Evolutionary conservation across 1,139 yeast species (phyloP).

Genomic region (Kazachstania sp.): DNA sequence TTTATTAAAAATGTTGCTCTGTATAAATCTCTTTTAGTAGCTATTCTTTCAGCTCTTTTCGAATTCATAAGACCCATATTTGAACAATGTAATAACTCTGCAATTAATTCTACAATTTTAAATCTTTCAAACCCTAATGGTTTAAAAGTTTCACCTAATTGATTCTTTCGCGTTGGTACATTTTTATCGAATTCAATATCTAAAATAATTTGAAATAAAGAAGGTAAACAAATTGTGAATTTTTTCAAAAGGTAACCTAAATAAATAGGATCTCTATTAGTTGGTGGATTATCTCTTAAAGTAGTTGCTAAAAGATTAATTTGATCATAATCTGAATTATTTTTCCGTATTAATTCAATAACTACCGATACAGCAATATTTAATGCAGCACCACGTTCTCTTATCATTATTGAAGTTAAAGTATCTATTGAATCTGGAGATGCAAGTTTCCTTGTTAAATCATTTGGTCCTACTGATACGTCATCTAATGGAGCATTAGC

Average conservation of each 20-base stretch:
- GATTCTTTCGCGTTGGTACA: conserved; percentile 18
- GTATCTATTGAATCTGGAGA: conserved; percentile 53
- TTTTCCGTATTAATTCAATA: conserved; percentile 88
- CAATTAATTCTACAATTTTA: conserved; percentile 88
- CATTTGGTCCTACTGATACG: conserved; percentile 92
- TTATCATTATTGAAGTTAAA: conserved; percentile 66
- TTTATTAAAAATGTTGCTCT: conserved; percentile 31
- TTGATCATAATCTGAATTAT: conserved; percentile 90
- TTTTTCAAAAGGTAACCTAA: conserved; percentile 32
- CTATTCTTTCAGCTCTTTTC: conserved; percentile 71
- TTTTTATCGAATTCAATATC: conserved; percentile 15
- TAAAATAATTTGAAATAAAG: conserved; percentile 39
- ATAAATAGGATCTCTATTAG: conserved; percentile 73
- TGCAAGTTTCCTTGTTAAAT: conserved; percentile 79
- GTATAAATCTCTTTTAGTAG: conserved; percentile 63
- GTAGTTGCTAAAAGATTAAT: conserved; percentile 80
- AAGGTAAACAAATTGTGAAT: conserved; percentile 27
- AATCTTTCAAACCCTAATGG: conserved; percentile 95
- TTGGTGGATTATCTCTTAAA: conserved; percentile 79
- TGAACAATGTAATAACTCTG: conserved; percentile 91
- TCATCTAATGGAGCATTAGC: conserved; percentile 61
- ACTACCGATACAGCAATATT: conserved; percentile 93
- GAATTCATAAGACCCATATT: conserved; percentile 92
- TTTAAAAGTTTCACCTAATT: conserved; percentile 36
- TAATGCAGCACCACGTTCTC: conserved; percentile 73